phyloP scores from a whole-genome alignment of 345 rosid genomes.

The Cardiospermum halicacabum region DNA sequence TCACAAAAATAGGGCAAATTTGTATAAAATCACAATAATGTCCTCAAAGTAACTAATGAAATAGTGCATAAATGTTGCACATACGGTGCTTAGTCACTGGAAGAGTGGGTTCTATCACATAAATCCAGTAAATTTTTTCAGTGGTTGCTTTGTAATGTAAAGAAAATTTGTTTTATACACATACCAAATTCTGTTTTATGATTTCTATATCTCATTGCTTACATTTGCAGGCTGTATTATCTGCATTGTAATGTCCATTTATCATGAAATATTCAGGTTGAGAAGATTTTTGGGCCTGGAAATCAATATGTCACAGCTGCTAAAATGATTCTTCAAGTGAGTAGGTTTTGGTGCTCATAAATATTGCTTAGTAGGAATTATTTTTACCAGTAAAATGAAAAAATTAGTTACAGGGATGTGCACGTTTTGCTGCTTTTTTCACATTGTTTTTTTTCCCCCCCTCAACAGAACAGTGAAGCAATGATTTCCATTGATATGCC shows the following conservation, averaged over 20 bases:
- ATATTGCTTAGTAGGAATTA: constrained; percentile 13
- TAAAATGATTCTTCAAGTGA: constrained; percentile 92
- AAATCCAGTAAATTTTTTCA: too few species aligned
- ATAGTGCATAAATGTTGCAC: too few species aligned
- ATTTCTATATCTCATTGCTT: neutral
- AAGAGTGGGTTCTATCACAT: too few species aligned
- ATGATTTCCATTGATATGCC: constrained; percentile 99
- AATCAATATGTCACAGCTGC: constrained; percentile 97
- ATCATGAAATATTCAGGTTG: constrained; percentile 49
- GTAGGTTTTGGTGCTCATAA: constrained; percentile 4
- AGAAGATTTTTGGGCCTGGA: constrained; percentile 90
- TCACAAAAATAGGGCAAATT: too few species aligned
- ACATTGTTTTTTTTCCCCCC: constrained; percentile 6
- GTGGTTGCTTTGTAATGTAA: too few species aligned
- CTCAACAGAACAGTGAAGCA: constrained; percentile 87
- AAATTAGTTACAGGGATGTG: neutral
- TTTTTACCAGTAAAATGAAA: neutral
- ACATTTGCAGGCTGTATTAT: neutral
- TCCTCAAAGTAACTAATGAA: too few species aligned
- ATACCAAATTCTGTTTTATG: neutral
- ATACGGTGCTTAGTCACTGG: too few species aligned
- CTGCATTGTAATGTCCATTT: neutral
- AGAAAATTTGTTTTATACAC: too few species aligned
- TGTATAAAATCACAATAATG: too few species aligned
- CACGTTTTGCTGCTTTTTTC: neutral